Percentiles rank a stretch among this genome's conserved stretches.
phyloP scores from a whole-genome alignment of 2,329 filamentous ascomycete genomes.

The Trichoderma polysporum region DNA sequence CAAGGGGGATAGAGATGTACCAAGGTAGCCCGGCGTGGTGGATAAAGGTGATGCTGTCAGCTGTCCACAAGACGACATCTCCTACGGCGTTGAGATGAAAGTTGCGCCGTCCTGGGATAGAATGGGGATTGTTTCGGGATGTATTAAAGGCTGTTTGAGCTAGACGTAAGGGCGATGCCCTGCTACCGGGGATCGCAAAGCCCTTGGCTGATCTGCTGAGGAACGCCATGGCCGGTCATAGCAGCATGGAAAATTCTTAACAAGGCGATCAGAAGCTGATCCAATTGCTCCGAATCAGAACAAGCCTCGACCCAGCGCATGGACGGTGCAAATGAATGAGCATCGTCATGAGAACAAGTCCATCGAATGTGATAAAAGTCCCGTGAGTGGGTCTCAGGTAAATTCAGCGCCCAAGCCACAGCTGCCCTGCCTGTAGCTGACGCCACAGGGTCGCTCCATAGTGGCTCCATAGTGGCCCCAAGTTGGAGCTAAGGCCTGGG shows the following conservation, averaged over 20 bases:
- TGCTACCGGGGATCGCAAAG: conserved; percentile 6
- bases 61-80: conserved; percentile 40
- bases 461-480: conserved; percentile 7
- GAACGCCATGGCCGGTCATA: conserved; percentile 20
- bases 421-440: conserved; percentile 4
- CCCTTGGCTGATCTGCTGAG: conserved; percentile 9
- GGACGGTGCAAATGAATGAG: not conserved
- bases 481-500: not conserved
- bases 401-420: not conserved
- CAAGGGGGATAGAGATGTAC: conserved; percentile 54
- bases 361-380: conserved; percentile 8
- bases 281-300: not conserved
- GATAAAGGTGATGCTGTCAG: conserved; percentile 44
- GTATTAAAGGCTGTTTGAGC: not conserved
- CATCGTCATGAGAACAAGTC: conserved; percentile 9
- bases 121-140: not conserved
- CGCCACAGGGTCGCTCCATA: conserved; percentile 11
- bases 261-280: not conserved
- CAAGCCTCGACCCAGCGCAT: not conserved
- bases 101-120: conserved; percentile 23
- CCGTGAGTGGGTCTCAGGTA: conserved; percentile 17
- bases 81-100: conserved; percentile 38
- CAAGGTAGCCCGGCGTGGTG: conserved; percentile 52
- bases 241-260: not conserved
- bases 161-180: not conserved